Evolutionary conservation across 441 rosid genomes (phyloP).

Genomic region (Lepidium campestre): DNA sequence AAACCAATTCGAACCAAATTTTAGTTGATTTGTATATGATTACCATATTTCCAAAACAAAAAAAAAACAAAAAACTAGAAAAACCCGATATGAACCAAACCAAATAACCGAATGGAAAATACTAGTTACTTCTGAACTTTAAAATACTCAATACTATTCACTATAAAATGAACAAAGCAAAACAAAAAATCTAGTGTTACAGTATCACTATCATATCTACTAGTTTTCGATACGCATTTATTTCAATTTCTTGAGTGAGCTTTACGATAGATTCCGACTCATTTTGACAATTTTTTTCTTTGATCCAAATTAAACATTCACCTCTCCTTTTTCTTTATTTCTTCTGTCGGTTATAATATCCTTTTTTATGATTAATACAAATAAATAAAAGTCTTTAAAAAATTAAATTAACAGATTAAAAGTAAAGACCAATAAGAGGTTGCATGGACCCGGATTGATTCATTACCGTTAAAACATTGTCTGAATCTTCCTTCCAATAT

Average conservation of each 20-base stretch:
- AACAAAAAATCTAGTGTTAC: not conserved
- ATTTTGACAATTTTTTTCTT: slow-evolving; percentile 1
- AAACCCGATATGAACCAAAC: too few relatives aligned
- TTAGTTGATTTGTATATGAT: too few relatives aligned
- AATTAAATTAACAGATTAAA: not conserved
- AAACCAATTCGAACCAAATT: too few relatives aligned
- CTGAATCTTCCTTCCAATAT: slow-evolving; percentile 7
- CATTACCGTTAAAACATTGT: slow-evolving; percentile 23
- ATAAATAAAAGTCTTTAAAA: not conserved
- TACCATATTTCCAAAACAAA: too few relatives aligned
- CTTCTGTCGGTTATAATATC: not conserved
- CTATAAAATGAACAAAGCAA: not conserved
- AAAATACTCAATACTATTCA: not conserved
- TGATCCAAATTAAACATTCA: not conserved
- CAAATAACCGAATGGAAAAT: too few relatives aligned
- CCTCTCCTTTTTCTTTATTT: not conserved
- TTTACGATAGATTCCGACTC: slow-evolving; percentile 21
- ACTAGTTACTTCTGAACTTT: not conserved
- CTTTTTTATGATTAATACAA: too few relatives aligned
- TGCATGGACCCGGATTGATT: slow-evolving; percentile 29
- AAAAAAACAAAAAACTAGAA: too few relatives aligned
- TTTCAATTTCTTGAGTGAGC: slow-evolving; percentile 1
- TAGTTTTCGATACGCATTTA: slow-evolving; percentile 17
- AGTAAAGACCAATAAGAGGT: slow-evolving; percentile 12
- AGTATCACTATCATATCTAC: slow-evolving; percentile 21